Evolutionary conservation across 106 monocot species (phyloP).

Genomic region (Allium fistulosum): DNA sequence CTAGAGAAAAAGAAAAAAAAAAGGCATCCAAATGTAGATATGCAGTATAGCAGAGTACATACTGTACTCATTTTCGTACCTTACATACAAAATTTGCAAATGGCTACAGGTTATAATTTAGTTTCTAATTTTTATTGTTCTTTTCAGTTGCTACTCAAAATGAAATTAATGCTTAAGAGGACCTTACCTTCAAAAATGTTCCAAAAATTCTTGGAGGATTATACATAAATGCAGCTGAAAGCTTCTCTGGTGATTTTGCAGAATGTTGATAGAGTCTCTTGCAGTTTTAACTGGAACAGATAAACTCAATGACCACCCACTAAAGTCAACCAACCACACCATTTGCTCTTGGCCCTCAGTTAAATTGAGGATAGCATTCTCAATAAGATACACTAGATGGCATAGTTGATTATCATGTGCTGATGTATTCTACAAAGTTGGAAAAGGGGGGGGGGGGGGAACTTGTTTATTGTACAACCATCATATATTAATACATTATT

Average conservation of each 20-base stretch:
- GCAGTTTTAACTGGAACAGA: slow-evolving; percentile 61
- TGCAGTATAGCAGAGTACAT: too few relatives aligned
- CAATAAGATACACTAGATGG: slow-evolving; percentile 65
- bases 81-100: too few relatives aligned
- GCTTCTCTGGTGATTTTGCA: slow-evolving; percentile 62
- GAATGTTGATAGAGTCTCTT: slow-evolving; percentile 38
- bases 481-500: too few relatives aligned
- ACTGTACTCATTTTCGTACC: too few relatives aligned
- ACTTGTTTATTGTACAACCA: too few relatives aligned
- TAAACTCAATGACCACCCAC: slow-evolving; percentile 68
- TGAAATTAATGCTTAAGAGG: neutral
- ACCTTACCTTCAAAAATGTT: slow-evolving; percentile 52
- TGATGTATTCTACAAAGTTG: slow-evolving; percentile 49
- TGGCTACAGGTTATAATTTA: too few relatives aligned
- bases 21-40: too few relatives aligned
- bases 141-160: too few relatives aligned
- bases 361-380: slow-evolving; percentile 67
- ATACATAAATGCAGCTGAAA: slow-evolving; percentile 32
- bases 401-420: slow-evolving; percentile 71
- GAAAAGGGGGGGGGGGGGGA: too few relatives aligned
- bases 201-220: slow-evolving; percentile 62
- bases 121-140: too few relatives aligned
- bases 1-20: too few relatives aligned
- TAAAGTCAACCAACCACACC: slow-evolving; percentile 85
- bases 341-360: slow-evolving; percentile 84